A percentile compares a stretch with the other conserved stretches of the same genome.
Conservation (phyloP, 768 basidiomycete species). For the Termitomyces sp. region DNA sequence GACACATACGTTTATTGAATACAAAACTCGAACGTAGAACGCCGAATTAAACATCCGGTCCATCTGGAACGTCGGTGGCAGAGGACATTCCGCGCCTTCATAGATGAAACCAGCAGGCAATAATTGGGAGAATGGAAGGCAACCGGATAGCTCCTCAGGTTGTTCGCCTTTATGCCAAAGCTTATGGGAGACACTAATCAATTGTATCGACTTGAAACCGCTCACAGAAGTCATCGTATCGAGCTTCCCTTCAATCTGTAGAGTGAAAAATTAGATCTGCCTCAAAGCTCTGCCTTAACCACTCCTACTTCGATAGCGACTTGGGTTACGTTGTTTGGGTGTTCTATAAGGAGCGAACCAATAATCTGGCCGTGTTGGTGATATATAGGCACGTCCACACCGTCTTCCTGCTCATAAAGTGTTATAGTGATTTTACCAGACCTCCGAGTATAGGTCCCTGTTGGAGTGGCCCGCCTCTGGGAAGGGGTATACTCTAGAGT, state of each 20-base stretch:
- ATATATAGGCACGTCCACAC: slow-evolving; percentile 33
- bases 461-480: slow-evolving; percentile 19
- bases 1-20: slow-evolving; percentile 39
- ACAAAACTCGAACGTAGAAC: slow-evolving; percentile 34
- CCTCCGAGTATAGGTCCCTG: slow-evolving; percentile 34
- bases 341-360: slow-evolving; percentile 38
- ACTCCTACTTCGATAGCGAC: slow-evolving; percentile 40
- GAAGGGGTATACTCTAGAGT: slow-evolving; percentile 45
- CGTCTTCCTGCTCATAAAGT: slow-evolving; percentile 41
- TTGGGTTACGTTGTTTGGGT: slow-evolving; percentile 29
- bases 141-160: slow-evolving; percentile 18
- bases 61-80: slow-evolving; percentile 46
- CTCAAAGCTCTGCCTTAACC: neutral
- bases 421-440: slow-evolving; percentile 34
- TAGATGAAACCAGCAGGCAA: slow-evolving; percentile 44
- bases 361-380: slow-evolving; percentile 33
- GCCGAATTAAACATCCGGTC: slow-evolving; percentile 27
- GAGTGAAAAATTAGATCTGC: neutral
- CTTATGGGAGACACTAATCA: slow-evolving; percentile 25
- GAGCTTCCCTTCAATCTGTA: slow-evolving; percentile 38
- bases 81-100: slow-evolving; percentile 20
- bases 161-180: slow-evolving; percentile 25
- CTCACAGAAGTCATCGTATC: slow-evolving; percentile 31
- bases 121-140: slow-evolving; percentile 35
- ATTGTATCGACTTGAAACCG: slow-evolving; percentile 26